Evolutionary conservation across 139 green algal species (phyloP).

Genomic region (Klebsormidium nitens): DNA sequence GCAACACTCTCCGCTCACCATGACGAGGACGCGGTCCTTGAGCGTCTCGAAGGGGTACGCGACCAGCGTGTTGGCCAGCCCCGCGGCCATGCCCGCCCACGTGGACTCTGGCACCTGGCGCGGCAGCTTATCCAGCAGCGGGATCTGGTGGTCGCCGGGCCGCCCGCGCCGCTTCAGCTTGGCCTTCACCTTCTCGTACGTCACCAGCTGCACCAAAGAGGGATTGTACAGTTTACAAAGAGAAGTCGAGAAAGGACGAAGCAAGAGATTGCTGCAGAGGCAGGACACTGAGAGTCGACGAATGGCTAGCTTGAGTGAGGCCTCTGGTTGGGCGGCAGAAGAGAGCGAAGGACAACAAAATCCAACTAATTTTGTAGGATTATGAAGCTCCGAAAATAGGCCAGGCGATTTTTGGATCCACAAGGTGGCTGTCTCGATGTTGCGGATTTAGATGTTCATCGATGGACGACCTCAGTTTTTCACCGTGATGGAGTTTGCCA

Average conservation of each 20-base stretch:
- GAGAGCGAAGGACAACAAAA: too few species aligned
- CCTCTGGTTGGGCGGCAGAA: too few species aligned
- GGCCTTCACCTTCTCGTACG: background rate
- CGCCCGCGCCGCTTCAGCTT: background rate
- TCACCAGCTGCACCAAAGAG: background rate
- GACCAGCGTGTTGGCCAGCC: background rate
- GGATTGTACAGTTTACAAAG: background rate
- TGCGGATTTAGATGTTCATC: too few species aligned
- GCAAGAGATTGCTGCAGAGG: background rate
- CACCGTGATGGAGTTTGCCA: background rate
- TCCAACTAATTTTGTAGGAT: too few species aligned
- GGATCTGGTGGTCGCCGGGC: background rate
- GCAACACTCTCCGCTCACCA: too few species aligned
- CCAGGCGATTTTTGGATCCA: too few species aligned
- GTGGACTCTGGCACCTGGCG: background rate
- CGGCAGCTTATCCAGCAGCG: background rate
- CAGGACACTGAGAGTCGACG: too few species aligned
- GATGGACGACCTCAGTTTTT: background rate
- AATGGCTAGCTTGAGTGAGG: too few species aligned
- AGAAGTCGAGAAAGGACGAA: background rate
- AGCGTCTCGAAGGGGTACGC: constrained; percentile 6
- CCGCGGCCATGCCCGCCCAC: background rate
- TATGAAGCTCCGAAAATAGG: too few species aligned
- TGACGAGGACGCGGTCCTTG: constrained; percentile 1
- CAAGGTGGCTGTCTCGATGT: too few species aligned